Evolutionary conservation across 768 basidiomycete species (phyloP).

Genomic region (Russula olivacea): DNA sequence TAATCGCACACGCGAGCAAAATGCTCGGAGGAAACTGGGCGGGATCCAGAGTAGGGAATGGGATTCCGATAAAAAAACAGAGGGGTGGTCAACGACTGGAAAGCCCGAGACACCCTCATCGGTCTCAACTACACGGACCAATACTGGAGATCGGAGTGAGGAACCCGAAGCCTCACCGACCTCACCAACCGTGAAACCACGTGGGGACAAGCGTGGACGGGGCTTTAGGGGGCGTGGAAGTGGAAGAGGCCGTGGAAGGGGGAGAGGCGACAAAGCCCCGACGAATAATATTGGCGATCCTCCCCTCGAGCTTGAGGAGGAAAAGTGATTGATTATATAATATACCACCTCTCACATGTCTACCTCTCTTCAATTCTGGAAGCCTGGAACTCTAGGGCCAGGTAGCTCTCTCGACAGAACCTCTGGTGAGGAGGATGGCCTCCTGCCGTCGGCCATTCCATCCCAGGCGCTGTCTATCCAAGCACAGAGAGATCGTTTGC

Average conservation of each 20-base stretch:
- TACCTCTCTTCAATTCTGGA: conserved; percentile 70
- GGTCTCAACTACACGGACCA: conserved; percentile 9
- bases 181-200: conserved; percentile 3
- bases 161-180: conserved; percentile 8
- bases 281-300: neutral
- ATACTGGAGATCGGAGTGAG: conserved; percentile 4
- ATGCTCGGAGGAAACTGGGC: conserved; percentile 76
- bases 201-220: conserved; percentile 4
- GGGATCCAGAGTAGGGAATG: conserved; percentile 74
- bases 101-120: conserved; percentile 7
- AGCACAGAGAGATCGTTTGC: conserved; percentile 73
- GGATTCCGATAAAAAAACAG: conserved; percentile 64
- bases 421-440: conserved; percentile 64
- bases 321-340: conserved; percentile 14
- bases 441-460: conserved; percentile 59
- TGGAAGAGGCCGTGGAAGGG: conserved; percentile 17
- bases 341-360: conserved; percentile 34
- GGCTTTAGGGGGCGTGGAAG: conserved; percentile 8
- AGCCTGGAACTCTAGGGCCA: conserved; percentile 78
- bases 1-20: conserved; percentile 68
- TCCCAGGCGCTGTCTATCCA: conserved; percentile 56
- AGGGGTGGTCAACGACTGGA: conserved; percentile 16
- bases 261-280: conserved; percentile 11
- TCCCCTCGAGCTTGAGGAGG: neutral
- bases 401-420: conserved; percentile 85